Evolutionary conservation across 2,329 filamentous ascomycete genomes (phyloP).

Genomic region (Thyridium curvatum): DNA sequence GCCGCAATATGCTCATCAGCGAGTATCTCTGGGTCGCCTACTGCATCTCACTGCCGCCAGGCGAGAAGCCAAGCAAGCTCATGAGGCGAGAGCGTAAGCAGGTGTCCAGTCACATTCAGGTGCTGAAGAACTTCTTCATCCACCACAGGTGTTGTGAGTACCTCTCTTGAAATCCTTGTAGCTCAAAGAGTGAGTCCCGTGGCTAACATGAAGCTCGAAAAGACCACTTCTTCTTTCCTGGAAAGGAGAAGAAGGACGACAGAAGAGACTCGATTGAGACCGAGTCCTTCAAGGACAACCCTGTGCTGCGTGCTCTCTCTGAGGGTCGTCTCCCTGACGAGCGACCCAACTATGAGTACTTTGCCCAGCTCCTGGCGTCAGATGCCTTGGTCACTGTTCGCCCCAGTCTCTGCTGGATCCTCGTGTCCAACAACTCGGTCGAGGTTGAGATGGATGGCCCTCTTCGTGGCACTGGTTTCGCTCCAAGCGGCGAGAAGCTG

Average conservation of each 20-base stretch:
- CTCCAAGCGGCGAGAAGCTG: slow-evolving; percentile 36
- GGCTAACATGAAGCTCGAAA: slow-evolving; percentile 5
- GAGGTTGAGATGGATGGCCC: slow-evolving; percentile 40
- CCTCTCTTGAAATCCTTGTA: background rate
- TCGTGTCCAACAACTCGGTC: slow-evolving; percentile 46
- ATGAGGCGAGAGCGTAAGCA: slow-evolving; percentile 49
- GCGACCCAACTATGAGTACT: slow-evolving; percentile 57
- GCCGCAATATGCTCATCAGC: slow-evolving; percentile 64
- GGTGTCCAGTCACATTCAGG: slow-evolving; percentile 66
- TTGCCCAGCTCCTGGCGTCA: slow-evolving; percentile 46
- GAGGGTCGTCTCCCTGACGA: slow-evolving; percentile 51
- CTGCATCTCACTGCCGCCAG: slow-evolving; percentile 36
- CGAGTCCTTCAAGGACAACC: slow-evolving; percentile 58
- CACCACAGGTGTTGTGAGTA: slow-evolving; percentile 57
- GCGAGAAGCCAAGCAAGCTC: slow-evolving; percentile 39
- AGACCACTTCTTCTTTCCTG: slow-evolving; percentile 57
- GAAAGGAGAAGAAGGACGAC: slow-evolving; percentile 48
- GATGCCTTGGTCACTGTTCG: slow-evolving; percentile 47
- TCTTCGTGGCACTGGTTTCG: slow-evolving; percentile 15
- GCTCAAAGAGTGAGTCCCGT: background rate
- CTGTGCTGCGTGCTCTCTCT: slow-evolving; percentile 55
- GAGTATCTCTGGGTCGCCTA: slow-evolving; percentile 59
- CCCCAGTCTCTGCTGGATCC: slow-evolving; percentile 54
- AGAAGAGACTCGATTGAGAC: slow-evolving; percentile 31
- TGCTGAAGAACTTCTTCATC: slow-evolving; percentile 60